Percentiles rank a stretch among this genome's conserved stretches.
Conservation (phyloP, 2,329 filamentous ascomycete genomes). For the Microdochium trichocladiopsis region DNA sequence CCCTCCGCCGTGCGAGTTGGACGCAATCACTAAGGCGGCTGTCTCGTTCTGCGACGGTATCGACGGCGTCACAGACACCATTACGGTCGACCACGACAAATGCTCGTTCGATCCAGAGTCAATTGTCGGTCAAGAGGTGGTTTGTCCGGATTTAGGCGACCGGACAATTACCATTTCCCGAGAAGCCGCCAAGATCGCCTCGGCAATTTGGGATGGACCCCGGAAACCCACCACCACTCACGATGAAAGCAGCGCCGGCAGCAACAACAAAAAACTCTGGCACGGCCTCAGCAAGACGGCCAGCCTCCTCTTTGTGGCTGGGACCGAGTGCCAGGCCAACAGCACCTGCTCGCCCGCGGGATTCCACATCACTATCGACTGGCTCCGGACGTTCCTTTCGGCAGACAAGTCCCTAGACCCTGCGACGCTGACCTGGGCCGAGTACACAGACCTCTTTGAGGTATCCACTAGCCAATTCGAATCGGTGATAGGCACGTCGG, state of each 20-base stretch:
- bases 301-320: background rate
- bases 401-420: slow-evolving; percentile 16
- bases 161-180: slow-evolving; percentile 20
- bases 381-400: slow-evolving; percentile 15
- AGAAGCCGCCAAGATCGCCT: slow-evolving; percentile 23
- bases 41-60: slow-evolving; percentile 6
- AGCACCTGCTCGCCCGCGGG: background rate
- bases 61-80: slow-evolving; percentile 4
- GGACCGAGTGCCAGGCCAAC: background rate
- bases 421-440: slow-evolving; percentile 17
- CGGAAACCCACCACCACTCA: slow-evolving; percentile 3
- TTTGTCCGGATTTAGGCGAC: background rate
- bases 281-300: slow-evolving; percentile 5
- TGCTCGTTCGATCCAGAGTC: slow-evolving; percentile 18
- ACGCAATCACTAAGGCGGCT: slow-evolving; percentile 9
- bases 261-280: slow-evolving; percentile 7
- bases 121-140: slow-evolving; percentile 22
- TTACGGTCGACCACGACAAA: background rate
- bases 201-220: slow-evolving; percentile 10
- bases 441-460: slow-evolving; percentile 13
- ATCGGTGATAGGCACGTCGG: slow-evolving; percentile 16
- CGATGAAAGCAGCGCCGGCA: slow-evolving; percentile 1
- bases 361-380: slow-evolving; percentile 9
- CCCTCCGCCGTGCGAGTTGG: slow-evolving; percentile 20
- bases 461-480: slow-evolving; percentile 10